A percentile compares a stretch with the other conserved stretches of the same genome.
These are phyloP conservation scores for Cladosporium sp. DNA, from an alignment of 2,329 filamentous ascomycete species.

Conservation along the genomic window DNA sequence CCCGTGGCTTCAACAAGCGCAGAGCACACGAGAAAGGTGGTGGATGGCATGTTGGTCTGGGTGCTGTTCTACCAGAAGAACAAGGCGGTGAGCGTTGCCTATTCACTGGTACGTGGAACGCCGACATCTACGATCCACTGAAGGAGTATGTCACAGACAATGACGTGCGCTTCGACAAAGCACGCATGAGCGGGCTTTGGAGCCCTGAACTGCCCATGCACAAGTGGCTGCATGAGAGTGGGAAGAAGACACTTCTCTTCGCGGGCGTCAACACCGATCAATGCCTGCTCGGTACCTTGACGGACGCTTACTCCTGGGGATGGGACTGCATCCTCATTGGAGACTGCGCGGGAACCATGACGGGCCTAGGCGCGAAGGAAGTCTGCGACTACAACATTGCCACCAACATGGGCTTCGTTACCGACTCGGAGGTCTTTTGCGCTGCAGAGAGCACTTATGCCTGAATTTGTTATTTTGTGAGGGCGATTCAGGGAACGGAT, in stretches of 20 bases:
- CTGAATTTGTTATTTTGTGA: neutral
- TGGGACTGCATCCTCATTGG: slow-evolving; percentile 45
- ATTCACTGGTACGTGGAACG: slow-evolving; percentile 46
- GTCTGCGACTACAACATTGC: slow-evolving; percentile 44
- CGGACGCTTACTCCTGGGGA: slow-evolving; percentile 45
- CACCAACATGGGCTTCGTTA: slow-evolving; percentile 47
- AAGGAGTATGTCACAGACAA: slow-evolving; percentile 39
- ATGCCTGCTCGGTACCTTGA: slow-evolving; percentile 44
- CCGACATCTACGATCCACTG: slow-evolving; percentile 44
- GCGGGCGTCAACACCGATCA: slow-evolving; percentile 47
- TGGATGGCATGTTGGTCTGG: slow-evolving; percentile 45
- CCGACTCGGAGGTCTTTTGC: slow-evolving; percentile 39
- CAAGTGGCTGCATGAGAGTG: slow-evolving; percentile 41
- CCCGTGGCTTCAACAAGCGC: slow-evolving; percentile 42
- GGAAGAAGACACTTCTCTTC: slow-evolving; percentile 45
- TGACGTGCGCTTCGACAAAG: slow-evolving; percentile 47
- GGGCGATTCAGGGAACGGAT: neutral
- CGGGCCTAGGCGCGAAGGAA: slow-evolving; percentile 40
- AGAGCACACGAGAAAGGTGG: slow-evolving; percentile 35
- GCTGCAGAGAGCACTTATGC: slow-evolving; percentile 24
- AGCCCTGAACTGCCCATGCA: slow-evolving; percentile 43
- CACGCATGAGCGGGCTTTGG: slow-evolving; percentile 46
- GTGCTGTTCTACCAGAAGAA: slow-evolving; percentile 39
- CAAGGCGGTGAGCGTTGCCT: slow-evolving; percentile 43
- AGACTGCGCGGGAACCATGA: slow-evolving; percentile 47